Percentiles rank a stretch among this genome's conserved stretches.
Evolutionary conservation across 169 alveolate genomes (phyloP).

Genomic region (Babesia divergens): DNA sequence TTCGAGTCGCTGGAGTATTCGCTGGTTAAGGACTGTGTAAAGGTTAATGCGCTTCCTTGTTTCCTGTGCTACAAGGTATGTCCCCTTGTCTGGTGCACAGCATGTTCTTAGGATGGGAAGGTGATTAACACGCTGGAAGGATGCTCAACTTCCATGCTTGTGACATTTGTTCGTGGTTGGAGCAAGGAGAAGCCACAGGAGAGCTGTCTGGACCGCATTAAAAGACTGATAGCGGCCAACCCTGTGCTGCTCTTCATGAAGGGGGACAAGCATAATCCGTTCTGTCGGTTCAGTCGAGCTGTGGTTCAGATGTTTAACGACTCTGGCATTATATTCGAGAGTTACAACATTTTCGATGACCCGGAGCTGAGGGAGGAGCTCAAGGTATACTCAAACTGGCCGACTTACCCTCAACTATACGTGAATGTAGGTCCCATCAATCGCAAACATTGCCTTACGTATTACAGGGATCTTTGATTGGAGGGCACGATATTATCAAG

Average conservation of each 20-base stretch:
- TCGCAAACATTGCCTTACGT: background rate
- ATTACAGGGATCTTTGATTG: slow-evolving; percentile 65
- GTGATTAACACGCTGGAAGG: slow-evolving; percentile 53
- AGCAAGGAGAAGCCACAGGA: slow-evolving; percentile 18
- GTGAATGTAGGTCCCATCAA: slow-evolving; percentile 71
- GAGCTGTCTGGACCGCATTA: slow-evolving; percentile 44
- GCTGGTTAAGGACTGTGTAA: background rate
- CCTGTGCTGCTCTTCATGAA: slow-evolving; percentile 76
- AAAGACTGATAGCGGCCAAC: slow-evolving; percentile 60
- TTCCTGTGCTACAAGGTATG: slow-evolving; percentile 44
- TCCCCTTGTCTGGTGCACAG: background rate
- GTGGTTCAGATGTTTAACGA: slow-evolving; percentile 74
- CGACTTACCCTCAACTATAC: slow-evolving; percentile 91
- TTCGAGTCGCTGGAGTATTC: slow-evolving; percentile 11
- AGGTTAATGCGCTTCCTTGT: slow-evolving; percentile 21
- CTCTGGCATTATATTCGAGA: slow-evolving; percentile 69
- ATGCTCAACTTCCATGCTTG: slow-evolving; percentile 59
- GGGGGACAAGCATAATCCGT: slow-evolving; percentile 79
- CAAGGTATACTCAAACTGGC: slow-evolving; percentile 90
- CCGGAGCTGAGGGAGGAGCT: slow-evolving; percentile 81
- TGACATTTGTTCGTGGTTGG: slow-evolving; percentile 49
- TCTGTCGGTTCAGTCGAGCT: slow-evolving; percentile 75
- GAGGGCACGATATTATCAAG: slow-evolving; percentile 78
- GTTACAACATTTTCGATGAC: slow-evolving; percentile 83
- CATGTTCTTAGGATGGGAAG: slow-evolving; percentile 20